Conservation (phyloP, 1,139 yeast genomes). For the Saccharomyces hybrid region DNA sequence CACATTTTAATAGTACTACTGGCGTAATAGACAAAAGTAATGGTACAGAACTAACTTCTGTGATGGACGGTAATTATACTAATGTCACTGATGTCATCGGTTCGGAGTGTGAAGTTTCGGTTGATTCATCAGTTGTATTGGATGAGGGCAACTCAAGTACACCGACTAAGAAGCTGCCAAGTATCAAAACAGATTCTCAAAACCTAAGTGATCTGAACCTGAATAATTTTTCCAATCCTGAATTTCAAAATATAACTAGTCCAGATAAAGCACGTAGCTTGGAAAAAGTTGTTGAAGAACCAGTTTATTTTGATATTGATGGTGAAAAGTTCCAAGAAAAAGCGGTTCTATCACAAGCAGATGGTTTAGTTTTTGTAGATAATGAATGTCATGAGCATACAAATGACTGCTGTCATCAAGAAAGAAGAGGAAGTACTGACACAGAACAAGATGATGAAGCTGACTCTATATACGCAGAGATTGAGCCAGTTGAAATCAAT, state of each 20-base stretch:
- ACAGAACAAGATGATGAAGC: background rate
- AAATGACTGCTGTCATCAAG: background rate
- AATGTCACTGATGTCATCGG: background rate
- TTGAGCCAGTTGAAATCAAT: constrained; percentile 11
- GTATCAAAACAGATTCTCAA: background rate
- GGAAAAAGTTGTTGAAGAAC: background rate
- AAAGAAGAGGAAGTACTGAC: background rate
- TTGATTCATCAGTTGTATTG: background rate
- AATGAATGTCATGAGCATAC: constrained; percentile 1
- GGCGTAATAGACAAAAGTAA: background rate
- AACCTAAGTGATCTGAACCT: background rate
- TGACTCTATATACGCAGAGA: constrained; percentile 1
- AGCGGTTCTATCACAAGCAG: constrained; percentile 14
- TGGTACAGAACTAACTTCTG: background rate
- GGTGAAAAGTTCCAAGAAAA: constrained; percentile 15
- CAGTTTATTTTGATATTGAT: constrained; percentile 18
- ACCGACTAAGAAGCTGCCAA: background rate
- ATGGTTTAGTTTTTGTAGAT: constrained; percentile 13
- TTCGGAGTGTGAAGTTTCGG: background rate
- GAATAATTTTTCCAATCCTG: background rate
- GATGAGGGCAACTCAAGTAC: background rate
- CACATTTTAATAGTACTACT: background rate
- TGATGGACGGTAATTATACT: background rate
- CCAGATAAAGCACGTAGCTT: background rate
- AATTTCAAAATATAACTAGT: background rate